Evolutionary conservation across 192 early-diverging fungal species (phyloP), one percentile per base, ranked within the genome.

Genomic region (Linnemannia hyalina): DNA sequence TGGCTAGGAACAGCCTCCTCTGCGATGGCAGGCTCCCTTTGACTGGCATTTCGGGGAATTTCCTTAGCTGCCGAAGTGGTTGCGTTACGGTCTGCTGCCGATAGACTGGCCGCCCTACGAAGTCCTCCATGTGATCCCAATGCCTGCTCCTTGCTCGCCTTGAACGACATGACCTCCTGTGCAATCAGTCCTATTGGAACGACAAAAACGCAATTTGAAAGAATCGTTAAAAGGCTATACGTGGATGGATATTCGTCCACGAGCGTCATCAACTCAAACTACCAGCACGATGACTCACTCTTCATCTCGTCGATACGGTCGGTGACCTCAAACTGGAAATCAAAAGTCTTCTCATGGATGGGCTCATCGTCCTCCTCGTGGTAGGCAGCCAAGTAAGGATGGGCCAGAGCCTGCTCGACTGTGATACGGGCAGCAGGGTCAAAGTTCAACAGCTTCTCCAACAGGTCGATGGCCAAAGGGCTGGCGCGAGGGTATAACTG

Each of bases 281-380:
- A n/a, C 6, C 41, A 52, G 11, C 6, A 54, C 20, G 46, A 32
- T n/a, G 26, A 82, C 92, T 85, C 82, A 95, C 92, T 83, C 84
- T 92, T 94, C 94, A 97, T 97, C 38, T 97, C 95, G 23, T 95
- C 94, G 36, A 96, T 92, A 18, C 88, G 83, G 54, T 97, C 92
- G 8, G 94, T 88, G 40, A 88, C 75, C 89, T 98, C 97, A 87
- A 98, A 98, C 16, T 91, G 89, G 86, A 97, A 97, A 83, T 97
- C 96, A 92, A 96, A 97, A 6, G 79, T 68, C 44, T 91, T 80
- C 22, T 89, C 78, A 68, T 96, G 95, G 20, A 83, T 77, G 6
- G 96, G 96, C 89, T 99, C 98, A 74, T 97, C 96, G 23, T 92
- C 94, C 55, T 93, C 91, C 77, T 98, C 97, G 88, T 99, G 98